Evolutionary conservation across 164 flowering plant genomes (phyloP), one percentile per base, ranked within the genome.

Genomic region (Taxillus chinensis): DNA sequence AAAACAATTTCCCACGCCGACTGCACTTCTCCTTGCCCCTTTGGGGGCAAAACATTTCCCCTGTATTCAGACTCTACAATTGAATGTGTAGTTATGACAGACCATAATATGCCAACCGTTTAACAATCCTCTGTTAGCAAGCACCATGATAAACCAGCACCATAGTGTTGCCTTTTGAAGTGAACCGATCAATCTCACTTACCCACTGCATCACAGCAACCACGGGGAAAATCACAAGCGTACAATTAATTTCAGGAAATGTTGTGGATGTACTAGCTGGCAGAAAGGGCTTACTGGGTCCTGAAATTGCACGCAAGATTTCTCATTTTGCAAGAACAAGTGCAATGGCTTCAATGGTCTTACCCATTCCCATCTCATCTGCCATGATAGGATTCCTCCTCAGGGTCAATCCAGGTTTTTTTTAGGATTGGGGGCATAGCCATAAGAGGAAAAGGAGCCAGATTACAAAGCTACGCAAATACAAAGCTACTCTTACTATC

Each of bases 311-410:
- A 37, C 41, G 68, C 11, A 5, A 12, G 45, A 76, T 39, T 57
- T 70, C 76, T 7, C 90, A 76, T 71, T 82, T 78, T 56, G 90
- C 81, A 70, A 91, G 89, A 64, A 95, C 96, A 41, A 95, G 96
- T 0, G 97, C 90, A 68, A 95, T 89, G 12, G 97, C 99, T 75
- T 91, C 96, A 41, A 86, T 71, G 41, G 97, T 95, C 79, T 91
- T 95, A 11, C 99, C 96, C 99, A 95, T 91, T 14, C 99, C 99
- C 97, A 95, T 95, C 72, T 91, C 99, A 74, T 95, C 99, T 8
- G 97, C 99, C 72, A n/a, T n/a, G n/a, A n/a, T n/a, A 95, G 96
- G 51, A 95, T 91, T 52, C 99, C 99, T 3, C 96, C 99, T 73
- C n/a, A n/a, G n/a, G n/a, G n/a, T n/a, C n/a, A n/a, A n/a, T n/a